Conservation (phyloP, 768 basidiomycete species). For the Guyanaporus albipodus region DNA sequence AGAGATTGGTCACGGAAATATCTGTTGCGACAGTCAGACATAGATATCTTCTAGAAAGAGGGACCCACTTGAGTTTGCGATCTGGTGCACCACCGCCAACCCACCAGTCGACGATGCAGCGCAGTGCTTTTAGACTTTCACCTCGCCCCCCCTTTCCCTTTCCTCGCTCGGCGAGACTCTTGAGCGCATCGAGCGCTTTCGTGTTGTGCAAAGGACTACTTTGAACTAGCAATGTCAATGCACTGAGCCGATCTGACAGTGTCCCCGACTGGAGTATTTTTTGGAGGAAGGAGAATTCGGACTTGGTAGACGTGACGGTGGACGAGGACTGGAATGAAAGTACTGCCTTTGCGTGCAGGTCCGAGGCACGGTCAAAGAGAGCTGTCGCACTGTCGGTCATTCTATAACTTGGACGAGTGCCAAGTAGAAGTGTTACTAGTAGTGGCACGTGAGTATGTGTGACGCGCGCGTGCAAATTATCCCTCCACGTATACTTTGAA, state of each 20-base stretch:
- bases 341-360: conserved; percentile 43
- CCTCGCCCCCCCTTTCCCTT: conserved; percentile 88
- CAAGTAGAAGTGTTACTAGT: too few species aligned
- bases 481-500: too few species aligned
- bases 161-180: conserved; percentile 70
- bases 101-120: conserved; percentile 98
- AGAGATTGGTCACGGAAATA: conserved; percentile 90
- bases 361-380: conserved; percentile 43
- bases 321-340: conserved; percentile 49
- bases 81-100: conserved; percentile 87
- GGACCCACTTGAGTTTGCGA: conserved; percentile 76
- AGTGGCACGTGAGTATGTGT: too few species aligned
- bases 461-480: too few species aligned
- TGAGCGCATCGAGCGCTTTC: conserved; percentile 72
- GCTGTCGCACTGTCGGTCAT: too few species aligned
- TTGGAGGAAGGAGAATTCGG: conserved; percentile 78
- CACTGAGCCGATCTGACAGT: conserved; percentile 86
- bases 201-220: conserved; percentile 83
- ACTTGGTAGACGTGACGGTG: conserved; percentile 41
- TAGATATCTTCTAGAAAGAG: not conserved
- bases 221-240: conserved; percentile 85
- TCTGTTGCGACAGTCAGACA: conserved; percentile 37
- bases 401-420: too few species aligned
- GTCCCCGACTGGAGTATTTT: conserved; percentile 88
- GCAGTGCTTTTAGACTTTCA: conserved; percentile 83